phyloP scores from a whole-genome alignment of 768 basidiomycete species.

The Suillus lakei region DNA sequence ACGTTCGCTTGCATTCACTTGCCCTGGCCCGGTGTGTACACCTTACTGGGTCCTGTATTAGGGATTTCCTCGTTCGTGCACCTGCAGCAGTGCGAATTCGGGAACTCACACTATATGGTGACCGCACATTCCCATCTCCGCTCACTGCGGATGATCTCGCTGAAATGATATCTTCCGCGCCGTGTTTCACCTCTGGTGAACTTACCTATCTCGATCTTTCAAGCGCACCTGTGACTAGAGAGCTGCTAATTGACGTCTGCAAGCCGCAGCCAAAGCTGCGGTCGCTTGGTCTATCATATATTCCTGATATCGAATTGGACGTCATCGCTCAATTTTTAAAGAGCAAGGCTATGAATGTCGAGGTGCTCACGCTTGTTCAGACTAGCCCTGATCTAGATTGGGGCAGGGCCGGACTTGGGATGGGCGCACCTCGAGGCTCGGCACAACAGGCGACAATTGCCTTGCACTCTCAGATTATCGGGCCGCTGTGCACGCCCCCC shows the following conservation, averaged over 20 bases:
- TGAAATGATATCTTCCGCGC: constrained; percentile 71
- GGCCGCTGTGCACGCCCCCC: constrained; percentile 80
- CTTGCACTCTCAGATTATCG: constrained; percentile 78
- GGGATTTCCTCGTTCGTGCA: constrained; percentile 70
- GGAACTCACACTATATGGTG: constrained; percentile 90
- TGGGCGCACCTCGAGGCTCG: constrained; percentile 39
- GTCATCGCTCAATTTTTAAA: constrained; percentile 71
- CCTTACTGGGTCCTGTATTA: constrained; percentile 79
- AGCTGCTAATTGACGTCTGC: constrained; percentile 53
- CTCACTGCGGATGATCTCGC: constrained; percentile 68
- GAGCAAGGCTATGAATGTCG: constrained; percentile 73
- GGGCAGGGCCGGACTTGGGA: constrained; percentile 40
- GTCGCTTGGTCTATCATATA: constrained; percentile 89
- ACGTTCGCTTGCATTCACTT: constrained; percentile 75
- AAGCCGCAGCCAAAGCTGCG: constrained; percentile 75
- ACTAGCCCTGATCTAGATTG: constrained; percentile 79
- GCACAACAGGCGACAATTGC: constrained; percentile 74
- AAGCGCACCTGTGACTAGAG: constrained; percentile 70
- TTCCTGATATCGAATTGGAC: constrained; percentile 69
- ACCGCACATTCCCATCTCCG: constrained; percentile 79
- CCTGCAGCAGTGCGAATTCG: constrained; percentile 62
- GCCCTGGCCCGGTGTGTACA: constrained; percentile 87
- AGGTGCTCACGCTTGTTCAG: constrained; percentile 81
- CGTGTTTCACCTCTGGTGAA: constrained; percentile 76
- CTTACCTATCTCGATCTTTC: constrained; percentile 92